These are phyloP conservation scores for Lactarius sp. DNA, from an alignment of 768 basidiomycete species.

Conservation along the genomic window DNA sequence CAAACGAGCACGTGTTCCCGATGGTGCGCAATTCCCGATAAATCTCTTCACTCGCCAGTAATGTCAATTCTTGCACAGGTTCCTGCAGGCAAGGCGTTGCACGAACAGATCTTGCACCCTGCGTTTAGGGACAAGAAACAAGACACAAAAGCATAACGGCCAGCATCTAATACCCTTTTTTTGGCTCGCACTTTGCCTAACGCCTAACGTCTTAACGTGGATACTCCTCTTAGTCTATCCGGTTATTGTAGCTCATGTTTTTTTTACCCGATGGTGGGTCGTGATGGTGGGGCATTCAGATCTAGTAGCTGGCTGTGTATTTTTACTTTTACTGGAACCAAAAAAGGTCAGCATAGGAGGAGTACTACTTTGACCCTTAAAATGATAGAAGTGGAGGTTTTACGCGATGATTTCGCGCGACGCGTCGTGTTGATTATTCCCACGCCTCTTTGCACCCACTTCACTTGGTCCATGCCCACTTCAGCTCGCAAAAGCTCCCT, in stretches of 20 bases:
- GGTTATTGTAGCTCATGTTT: not conserved
- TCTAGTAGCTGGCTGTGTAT: slow-evolving; percentile 16
- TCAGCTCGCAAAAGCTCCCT: slow-evolving; percentile 38
- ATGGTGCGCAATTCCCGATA: slow-evolving; percentile 51
- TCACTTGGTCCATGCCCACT: slow-evolving; percentile 29
- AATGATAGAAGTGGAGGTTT: not conserved
- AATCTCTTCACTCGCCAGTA: slow-evolving; percentile 24
- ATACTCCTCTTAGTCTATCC: not conserved
- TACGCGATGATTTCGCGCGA: not conserved
- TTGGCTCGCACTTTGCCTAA: not conserved
- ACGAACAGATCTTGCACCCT: slow-evolving; percentile 85
- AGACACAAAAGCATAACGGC: slow-evolving; percentile 8
- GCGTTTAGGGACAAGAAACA: slow-evolving; percentile 13
- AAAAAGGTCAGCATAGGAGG: not conserved
- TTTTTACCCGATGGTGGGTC: not conserved
- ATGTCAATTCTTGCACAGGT: slow-evolving; percentile 44
- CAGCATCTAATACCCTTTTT: not conserved
- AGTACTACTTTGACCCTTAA: too few relatives aligned
- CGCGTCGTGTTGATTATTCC: slow-evolving; percentile 23
- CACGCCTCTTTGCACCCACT: slow-evolving; percentile 13
- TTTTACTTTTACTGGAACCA: not conserved
- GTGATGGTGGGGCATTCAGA: too few relatives aligned
- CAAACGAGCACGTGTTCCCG: slow-evolving; percentile 84
- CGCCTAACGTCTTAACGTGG: not conserved
- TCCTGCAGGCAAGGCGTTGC: slow-evolving; percentile 89